A percentile compares a stretch with the other conserved stretches of the same genome.
phyloP scores from a whole-genome alignment of 73 alveolate genomes.

The Loxodes magnus region DNA sequence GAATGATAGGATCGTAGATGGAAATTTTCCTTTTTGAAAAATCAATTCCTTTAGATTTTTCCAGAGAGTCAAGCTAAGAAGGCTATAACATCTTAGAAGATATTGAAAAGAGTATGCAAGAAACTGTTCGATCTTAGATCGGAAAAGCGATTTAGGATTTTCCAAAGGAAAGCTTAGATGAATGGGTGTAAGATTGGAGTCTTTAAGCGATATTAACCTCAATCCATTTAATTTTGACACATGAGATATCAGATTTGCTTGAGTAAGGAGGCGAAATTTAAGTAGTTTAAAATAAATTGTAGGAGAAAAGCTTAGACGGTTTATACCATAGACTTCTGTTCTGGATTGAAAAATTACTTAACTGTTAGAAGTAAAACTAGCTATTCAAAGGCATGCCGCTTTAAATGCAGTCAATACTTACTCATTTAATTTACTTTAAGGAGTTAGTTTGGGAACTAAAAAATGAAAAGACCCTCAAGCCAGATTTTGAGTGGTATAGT shows the following conservation, averaged over 20 bases:
- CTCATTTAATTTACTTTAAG: conserved; percentile 27
- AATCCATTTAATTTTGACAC: conserved; percentile 47
- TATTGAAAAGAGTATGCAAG: conserved; percentile 45
- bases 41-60: conserved; percentile 23
- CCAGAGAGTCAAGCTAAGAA: conserved; percentile 31
- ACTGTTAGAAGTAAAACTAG: conserved; percentile 11
- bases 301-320: conserved; percentile 42
- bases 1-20: conserved; percentile 33
- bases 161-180: conserved; percentile 59
- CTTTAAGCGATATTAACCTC: conserved; percentile 43
- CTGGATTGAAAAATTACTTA: conserved; percentile 44
- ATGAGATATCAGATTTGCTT: conserved; percentile 52
- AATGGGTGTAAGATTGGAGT: conserved; percentile 55
- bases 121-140: conserved; percentile 38
- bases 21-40: conserved; percentile 45
- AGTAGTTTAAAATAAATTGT: conserved; percentile 22
- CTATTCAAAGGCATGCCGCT: neutral
- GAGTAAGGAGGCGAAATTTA: conserved; percentile 35
- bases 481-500: conserved; percentile 50
- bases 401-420: conserved; percentile 6
- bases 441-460: conserved; percentile 37
- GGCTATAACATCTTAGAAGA: no score
- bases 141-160: conserved; percentile 33
- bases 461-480: conserved; percentile 10
- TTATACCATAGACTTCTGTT: conserved; percentile 35